Evolutionary conservation across 2,329 filamentous ascomycete species (phyloP), one percentile per base, ranked within the genome.

Genomic region (Monilinia vaccinii-corymbosi): DNA sequence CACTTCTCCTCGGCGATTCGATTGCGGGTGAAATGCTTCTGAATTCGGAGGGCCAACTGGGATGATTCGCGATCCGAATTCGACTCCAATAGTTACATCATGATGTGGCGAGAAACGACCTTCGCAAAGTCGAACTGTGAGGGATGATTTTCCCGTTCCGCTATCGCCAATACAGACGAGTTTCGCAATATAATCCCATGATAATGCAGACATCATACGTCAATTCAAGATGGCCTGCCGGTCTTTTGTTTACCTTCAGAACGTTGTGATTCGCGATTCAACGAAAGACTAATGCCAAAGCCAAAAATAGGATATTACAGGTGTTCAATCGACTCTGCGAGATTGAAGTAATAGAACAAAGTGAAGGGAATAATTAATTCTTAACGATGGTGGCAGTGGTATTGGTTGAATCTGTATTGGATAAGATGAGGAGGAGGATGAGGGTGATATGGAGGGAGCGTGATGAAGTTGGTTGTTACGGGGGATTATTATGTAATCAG

Each of bases 181-280:
- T 77, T 99, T 99, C 75, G 93, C 92, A 73, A 97, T 99, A 79
- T 95, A 97, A 78, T 97, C 91, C 93, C 93, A 97, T 75, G 91
- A 87, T 71, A 86, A 82, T 42, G 79, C 73, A 31, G 77, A 80
- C 81, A 85, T 85, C 72, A 57, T 10, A 42, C 7, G 25, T 1
- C 3, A 25, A 1, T n/a, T 52, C 21, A 3, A 28, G 11, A n/a
- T 7, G 3, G 16, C 40, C 23, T 28, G 18, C 25, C 36, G 6
- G 23, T 38, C n/a, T 14, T 10, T 40, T 3, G 49, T 51, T 52
- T 23, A n/a, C 34, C 21, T 52, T 21, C 4, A n/a, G 49, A 16
- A n/a, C 9, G 49, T 38, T 38, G 34, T 16, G 49, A 40, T 40
- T 14, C 4, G 34, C 4, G 49, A 52, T 40, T 8, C 18, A 1